Conservation (phyloP, 2,329 filamentous ascomycete species). For the Alternaria consortialis region DNA sequence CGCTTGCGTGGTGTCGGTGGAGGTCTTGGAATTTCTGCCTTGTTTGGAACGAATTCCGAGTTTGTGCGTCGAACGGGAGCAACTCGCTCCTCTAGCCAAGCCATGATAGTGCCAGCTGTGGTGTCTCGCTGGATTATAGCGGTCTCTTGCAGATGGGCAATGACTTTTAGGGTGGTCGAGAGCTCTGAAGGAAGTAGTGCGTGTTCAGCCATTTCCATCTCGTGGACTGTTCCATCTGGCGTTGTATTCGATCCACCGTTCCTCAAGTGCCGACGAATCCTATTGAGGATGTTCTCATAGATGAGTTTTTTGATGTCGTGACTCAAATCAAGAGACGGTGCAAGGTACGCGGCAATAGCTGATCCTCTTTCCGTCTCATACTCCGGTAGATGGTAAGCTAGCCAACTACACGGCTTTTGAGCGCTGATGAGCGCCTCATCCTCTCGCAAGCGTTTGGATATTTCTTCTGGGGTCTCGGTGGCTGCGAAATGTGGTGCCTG, state of each 20-base stretch:
- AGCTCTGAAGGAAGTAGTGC: slow-evolving; percentile 11
- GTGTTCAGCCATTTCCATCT: background rate
- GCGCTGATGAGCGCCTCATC: slow-evolving; percentile 13
- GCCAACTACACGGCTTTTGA: slow-evolving; percentile 19
- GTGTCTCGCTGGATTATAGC: slow-evolving; percentile 9
- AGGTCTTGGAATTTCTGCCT: background rate
- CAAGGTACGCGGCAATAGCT: slow-evolving; percentile 2
- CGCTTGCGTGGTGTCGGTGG: slow-evolving; percentile 13
- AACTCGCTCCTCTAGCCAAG: slow-evolving; percentile 6
- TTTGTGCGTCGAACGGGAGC: background rate
- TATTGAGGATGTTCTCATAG: slow-evolving; percentile 1
- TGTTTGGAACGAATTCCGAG: background rate
- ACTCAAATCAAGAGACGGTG: background rate
- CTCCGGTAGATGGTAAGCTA: slow-evolving; percentile 13
- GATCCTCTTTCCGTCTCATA: slow-evolving; percentile 1
- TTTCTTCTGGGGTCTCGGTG: slow-evolving; percentile 3
- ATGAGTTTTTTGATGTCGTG: slow-evolving; percentile 8
- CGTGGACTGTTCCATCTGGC: background rate
- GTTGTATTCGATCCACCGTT: background rate
- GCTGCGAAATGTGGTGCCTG: slow-evolving; percentile 11
- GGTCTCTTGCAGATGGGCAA: slow-evolving; percentile 11
- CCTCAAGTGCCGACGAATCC: background rate
- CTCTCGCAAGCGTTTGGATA: slow-evolving; percentile 11
- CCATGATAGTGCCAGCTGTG: background rate
- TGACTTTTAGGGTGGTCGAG: slow-evolving; percentile 10